A percentile compares a stretch with the other conserved stretches of the same genome.
These are phyloP conservation scores for Chalciporus pseudorubinellus DNA, from an alignment of 768 basidiomycete species.

Conservation along the genomic window DNA sequence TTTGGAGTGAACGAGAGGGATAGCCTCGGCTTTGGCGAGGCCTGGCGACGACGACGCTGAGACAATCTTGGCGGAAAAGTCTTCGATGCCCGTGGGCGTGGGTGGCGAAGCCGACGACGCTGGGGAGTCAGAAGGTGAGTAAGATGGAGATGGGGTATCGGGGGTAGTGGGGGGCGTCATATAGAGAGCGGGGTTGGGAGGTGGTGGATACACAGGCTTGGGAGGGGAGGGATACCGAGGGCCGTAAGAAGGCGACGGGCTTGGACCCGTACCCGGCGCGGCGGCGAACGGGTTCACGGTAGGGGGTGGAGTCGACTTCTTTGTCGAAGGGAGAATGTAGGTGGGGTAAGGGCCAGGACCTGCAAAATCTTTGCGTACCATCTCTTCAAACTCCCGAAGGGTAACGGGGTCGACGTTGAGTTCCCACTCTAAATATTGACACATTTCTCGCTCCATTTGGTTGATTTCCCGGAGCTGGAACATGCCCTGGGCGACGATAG, in stretches of 20 bases:
- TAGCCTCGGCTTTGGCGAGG: constrained; percentile 19
- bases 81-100: constrained; percentile 54
- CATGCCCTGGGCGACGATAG: constrained; percentile 85
- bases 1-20: constrained; percentile 40
- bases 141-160: constrained; percentile 54
- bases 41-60: constrained; percentile 40
- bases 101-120: constrained; percentile 61
- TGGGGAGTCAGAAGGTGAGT: constrained; percentile 52
- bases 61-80: constrained; percentile 47
- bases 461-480: constrained; percentile 76
- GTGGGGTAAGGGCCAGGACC: constrained; percentile 58
- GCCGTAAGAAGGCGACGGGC: constrained; percentile 29
- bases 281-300: constrained; percentile 34
- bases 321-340: constrained; percentile 59
- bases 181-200: constrained; percentile 18
- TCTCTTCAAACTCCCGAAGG: constrained; percentile 57
- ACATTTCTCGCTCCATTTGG: constrained; percentile 81
- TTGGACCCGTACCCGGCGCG: constrained; percentile 26
- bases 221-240: constrained; percentile 32
- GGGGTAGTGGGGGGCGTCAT: constrained; percentile 39
- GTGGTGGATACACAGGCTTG: constrained; percentile 24
- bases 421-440: constrained; percentile 90
- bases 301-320: constrained; percentile 50
- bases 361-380: constrained; percentile 60
- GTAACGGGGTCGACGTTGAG: constrained; percentile 68